Evolutionary conservation across 1,284 basidiomycete species (phyloP).

Genomic region (Naganishia sp.): DNA sequence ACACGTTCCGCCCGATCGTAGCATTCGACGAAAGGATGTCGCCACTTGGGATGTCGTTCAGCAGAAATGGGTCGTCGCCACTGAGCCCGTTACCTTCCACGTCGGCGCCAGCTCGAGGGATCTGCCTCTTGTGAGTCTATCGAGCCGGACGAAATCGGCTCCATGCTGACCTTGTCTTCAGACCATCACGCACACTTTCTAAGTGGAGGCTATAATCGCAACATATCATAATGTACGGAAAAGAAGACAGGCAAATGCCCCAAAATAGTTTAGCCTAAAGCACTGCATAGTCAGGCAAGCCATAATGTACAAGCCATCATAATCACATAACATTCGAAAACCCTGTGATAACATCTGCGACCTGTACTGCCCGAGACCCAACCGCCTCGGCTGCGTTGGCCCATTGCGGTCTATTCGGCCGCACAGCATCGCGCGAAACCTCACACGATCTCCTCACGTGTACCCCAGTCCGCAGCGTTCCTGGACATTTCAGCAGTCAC

Average conservation of each 20-base stretch:
- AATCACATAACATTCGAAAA: conserved; percentile 58
- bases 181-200: conserved; percentile 27
- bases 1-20: conserved; percentile 24
- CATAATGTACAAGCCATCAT: conserved; percentile 16
- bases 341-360: conserved; percentile 43
- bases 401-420: too few species aligned
- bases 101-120: conserved; percentile 49
- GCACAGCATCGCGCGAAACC: too few species aligned
- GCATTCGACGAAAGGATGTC: conserved; percentile 53
- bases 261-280: neutral
- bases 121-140: conserved; percentile 38
- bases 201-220: neutral
- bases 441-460: too few species aligned
- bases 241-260: neutral
- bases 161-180: neutral
- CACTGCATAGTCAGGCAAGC: neutral
- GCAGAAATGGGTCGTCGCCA: conserved; percentile 52
- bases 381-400: too few species aligned
- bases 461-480: too few species aligned
- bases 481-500: too few species aligned
- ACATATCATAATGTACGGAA: too few species aligned
- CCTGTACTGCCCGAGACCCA: too few species aligned
- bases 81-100: conserved; percentile 46
- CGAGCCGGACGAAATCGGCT: too few species aligned
- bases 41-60: conserved; percentile 52